Evolutionary conservation across 148 eudicot genomes (phyloP), one percentile per base, ranked within the genome.

Genomic region (Chenopodium berlandieri): DNA sequence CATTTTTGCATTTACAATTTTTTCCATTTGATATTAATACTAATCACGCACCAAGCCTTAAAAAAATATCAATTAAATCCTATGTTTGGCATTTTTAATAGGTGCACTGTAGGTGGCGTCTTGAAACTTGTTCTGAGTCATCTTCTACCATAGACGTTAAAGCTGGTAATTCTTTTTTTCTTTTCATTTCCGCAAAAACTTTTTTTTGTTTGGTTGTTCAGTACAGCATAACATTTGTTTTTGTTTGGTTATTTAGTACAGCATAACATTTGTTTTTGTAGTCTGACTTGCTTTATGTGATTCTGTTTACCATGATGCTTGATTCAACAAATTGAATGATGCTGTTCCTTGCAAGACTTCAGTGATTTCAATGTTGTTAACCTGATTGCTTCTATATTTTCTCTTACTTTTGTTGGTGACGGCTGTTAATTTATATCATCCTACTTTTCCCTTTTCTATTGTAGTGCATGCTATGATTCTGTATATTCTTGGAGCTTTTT

Each of bases 61-160:
- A n/a, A 4, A 44, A 4, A 64, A 47, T 22, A 62, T 71, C 14
- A 48, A 32, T 12, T 75, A 9, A 60, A 25, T 27, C 52, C 62
- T 12, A 1, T 60, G 31, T 69, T 60, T 30, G 48, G 76, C 76
- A 82, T 69, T 76, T 58, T 80, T 65, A 63, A 78, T 86, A 94
- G 98, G 88, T 92, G 78, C 98, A 90, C 65, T 90, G 95, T 85
- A 85, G 89, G 80, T 94, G 94, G 93, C 81, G 80, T 78, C 62
- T 92, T 67, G 88, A 86, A 82, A 88, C 91, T 31, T 84, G 44
- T 9, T 89, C 98, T 31, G 88, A 89, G 46, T 86, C 92, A 37
- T 88, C 93, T 22, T 89, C 91, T 77, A 82, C 78, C 76, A 79
- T 94, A 69, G 91, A 87, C 23, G 81, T 94, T 37, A 89, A 83